Evolutionary conservation across 108 stramenopile species (phyloP).

Genomic region (Chaetoceros tenuissimus): DNA sequence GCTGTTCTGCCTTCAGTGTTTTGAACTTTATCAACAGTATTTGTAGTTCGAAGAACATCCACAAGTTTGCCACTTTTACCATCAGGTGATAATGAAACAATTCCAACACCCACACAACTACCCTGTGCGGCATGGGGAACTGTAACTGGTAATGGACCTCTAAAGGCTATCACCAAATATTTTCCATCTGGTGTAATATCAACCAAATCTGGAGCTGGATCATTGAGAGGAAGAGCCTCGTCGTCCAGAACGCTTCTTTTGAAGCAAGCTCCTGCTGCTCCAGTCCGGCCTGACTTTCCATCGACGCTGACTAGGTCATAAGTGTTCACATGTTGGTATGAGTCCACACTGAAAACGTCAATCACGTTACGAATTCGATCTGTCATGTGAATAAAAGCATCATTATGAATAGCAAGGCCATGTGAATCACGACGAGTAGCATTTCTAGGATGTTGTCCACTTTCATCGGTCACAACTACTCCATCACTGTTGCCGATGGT

Average conservation of each 20-base stretch:
- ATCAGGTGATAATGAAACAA: conserved; percentile 12
- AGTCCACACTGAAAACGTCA: conserved; percentile 9
- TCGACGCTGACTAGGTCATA: conserved; percentile 9
- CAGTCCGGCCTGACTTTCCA: conserved; percentile 6
- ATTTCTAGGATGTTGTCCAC: conserved; percentile 20
- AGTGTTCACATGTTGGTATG: conserved; percentile 4
- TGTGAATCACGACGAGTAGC: conserved; percentile 30
- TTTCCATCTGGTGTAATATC: conserved; percentile 25
- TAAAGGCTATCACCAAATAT: conserved; percentile 16
- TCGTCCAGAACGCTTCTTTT: conserved; percentile 10
- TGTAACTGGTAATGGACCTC: conserved; percentile 24
- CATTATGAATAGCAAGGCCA: neutral
- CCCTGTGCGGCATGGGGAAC: conserved; percentile 26
- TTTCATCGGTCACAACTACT: neutral
- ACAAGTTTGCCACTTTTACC: conserved; percentile 16
- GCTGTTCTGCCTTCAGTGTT: neutral
- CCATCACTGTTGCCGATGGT: conserved; percentile 11
- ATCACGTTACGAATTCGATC: conserved; percentile 27
- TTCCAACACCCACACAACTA: conserved; percentile 24
- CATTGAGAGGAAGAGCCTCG: conserved; percentile 3
- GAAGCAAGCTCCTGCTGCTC: conserved; percentile 2
- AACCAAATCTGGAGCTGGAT: conserved; percentile 16
- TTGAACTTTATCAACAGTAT: conserved; percentile 7
- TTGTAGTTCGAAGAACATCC: conserved; percentile 25
- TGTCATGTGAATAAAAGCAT: conserved; percentile 18